Conservation (phyloP, 2,329 filamentous ascomycete species). For the Sporothrix dimorphospora region DNA sequence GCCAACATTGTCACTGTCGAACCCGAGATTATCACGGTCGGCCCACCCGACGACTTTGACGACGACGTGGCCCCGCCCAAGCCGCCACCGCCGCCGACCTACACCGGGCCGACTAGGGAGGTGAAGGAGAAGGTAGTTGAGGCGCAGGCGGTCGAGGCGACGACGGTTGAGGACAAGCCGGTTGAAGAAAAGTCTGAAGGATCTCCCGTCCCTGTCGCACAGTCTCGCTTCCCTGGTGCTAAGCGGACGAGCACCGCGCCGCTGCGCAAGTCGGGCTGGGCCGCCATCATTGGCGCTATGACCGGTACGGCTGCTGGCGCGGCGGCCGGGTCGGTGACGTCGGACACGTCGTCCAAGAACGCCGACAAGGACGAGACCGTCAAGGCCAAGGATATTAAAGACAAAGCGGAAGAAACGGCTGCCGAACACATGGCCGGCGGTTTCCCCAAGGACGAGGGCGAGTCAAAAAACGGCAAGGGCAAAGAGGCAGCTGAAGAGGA, state of each 20-base stretch:
- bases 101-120: background rate
- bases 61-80: slow-evolving; percentile 10
- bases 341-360: slow-evolving; percentile 14
- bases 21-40: slow-evolving; percentile 33
- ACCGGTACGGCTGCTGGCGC: slow-evolving; percentile 44
- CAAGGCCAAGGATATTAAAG: background rate
- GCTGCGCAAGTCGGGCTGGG: slow-evolving; percentile 51
- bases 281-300: slow-evolving; percentile 55
- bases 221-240: slow-evolving; percentile 33
- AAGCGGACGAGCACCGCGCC: slow-evolving; percentile 36
- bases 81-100: slow-evolving; percentile 1
- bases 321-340: slow-evolving; percentile 23
- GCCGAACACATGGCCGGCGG: slow-evolving; percentile 12
- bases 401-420: background rate
- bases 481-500: slow-evolving; percentile 31
- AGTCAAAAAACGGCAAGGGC: slow-evolving; percentile 24
- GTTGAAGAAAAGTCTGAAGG: background rate
- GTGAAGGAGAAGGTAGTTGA: background rate
- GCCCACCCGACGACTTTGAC: slow-evolving; percentile 24
- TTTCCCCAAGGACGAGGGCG: slow-evolving; percentile 23
- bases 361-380: background rate
- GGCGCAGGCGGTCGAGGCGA: background rate
- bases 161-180: background rate
- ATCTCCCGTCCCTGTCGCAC: slow-evolving; percentile 4
- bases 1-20: slow-evolving; percentile 27